A percentile compares a stretch with the other conserved stretches of the same genome.
Conservation (phyloP, 257 asterid species). For the Linaria vulgaris region DNA sequence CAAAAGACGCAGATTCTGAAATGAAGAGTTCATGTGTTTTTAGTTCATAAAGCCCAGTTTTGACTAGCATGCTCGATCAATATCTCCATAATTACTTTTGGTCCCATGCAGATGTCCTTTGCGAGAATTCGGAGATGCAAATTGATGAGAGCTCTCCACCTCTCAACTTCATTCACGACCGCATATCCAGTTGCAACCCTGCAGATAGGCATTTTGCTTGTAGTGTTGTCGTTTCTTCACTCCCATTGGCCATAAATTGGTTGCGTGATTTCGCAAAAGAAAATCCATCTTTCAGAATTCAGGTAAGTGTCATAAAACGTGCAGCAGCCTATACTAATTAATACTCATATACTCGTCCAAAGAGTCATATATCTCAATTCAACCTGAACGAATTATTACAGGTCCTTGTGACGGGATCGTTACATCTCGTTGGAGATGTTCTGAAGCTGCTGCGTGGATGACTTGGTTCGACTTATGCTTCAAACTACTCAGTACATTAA, state of each 20-base stretch:
- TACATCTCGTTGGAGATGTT: slow-evolving; percentile 92
- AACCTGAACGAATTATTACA: no score
- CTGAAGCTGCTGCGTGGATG: slow-evolving; percentile 63
- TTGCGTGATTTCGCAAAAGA: slow-evolving; percentile 59
- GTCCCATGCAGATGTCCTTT: slow-evolving; percentile 41
- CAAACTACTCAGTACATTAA: no score
- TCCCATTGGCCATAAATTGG: slow-evolving; percentile 80
- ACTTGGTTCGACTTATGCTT: slow-evolving; percentile 24
- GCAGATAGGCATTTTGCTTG: slow-evolving; percentile 50
- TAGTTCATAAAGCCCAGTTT: slow-evolving; percentile 4
- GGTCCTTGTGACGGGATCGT: slow-evolving; percentile 96
- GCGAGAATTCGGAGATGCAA: slow-evolving; percentile 41
- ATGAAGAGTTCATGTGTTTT: neutral
- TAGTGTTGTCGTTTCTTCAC: slow-evolving; percentile 75
- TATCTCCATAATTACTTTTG: neutral
- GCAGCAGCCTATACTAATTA: neutral
- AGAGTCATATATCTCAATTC: no score
- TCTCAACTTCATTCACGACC: slow-evolving; percentile 39
- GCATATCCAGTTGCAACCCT: slow-evolving; percentile 42
- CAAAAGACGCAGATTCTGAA: no score
- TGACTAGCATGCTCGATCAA: neutral
- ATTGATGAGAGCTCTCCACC: slow-evolving; percentile 43
- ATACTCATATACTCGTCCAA: neutral
- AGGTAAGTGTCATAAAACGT: slow-evolving; percentile 37
- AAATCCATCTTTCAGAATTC: slow-evolving; percentile 62